These are phyloP conservation scores for Myxozyma sirexii DNA, from an alignment of 805 yeast genomes.

Conservation along the genomic window DNA sequence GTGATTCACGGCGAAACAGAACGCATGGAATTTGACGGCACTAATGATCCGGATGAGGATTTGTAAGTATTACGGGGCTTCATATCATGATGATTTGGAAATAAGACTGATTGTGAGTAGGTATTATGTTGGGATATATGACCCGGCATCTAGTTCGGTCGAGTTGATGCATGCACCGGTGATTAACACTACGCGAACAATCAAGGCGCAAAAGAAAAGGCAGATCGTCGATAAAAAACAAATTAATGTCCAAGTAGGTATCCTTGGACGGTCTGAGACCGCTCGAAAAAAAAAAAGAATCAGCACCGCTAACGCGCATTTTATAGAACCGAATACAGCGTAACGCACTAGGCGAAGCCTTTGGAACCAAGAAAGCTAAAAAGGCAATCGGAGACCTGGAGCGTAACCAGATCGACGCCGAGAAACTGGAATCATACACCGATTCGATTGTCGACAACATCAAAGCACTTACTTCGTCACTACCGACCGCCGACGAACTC, in stretches of 20 bases:
- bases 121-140: slow-evolving; percentile 78
- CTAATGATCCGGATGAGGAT: slow-evolving; percentile 43
- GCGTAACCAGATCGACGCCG: slow-evolving; percentile 85
- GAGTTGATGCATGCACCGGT: slow-evolving; percentile 69
- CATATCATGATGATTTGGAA: neutral
- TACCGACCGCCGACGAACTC: slow-evolving; percentile 74
- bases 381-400: slow-evolving; percentile 80
- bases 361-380: slow-evolving; percentile 96
- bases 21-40: slow-evolving; percentile 72
- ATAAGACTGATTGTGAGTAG: slow-evolving; percentile 35
- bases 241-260: slow-evolving; percentile 47
- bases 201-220: slow-evolving; percentile 59
- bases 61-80: slow-evolving; percentile 35
- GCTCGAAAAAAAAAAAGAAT: no score
- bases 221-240: slow-evolving; percentile 69
- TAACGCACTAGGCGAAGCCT: slow-evolving; percentile 88
- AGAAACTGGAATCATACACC: slow-evolving; percentile 71
- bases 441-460: slow-evolving; percentile 82
- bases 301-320: neutral
- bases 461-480: slow-evolving; percentile 62
- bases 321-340: slow-evolving; percentile 58
- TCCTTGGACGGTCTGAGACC: no score
- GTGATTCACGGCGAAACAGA: slow-evolving; percentile 78
- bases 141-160: slow-evolving; percentile 63
- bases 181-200: slow-evolving; percentile 61